Percentiles rank a stretch among this genome's conserved stretches.
These are phyloP conservation scores for Coniochaeta sp. DNA, from an alignment of 2,329 filamentous ascomycete genomes.

Conservation along the genomic window DNA sequence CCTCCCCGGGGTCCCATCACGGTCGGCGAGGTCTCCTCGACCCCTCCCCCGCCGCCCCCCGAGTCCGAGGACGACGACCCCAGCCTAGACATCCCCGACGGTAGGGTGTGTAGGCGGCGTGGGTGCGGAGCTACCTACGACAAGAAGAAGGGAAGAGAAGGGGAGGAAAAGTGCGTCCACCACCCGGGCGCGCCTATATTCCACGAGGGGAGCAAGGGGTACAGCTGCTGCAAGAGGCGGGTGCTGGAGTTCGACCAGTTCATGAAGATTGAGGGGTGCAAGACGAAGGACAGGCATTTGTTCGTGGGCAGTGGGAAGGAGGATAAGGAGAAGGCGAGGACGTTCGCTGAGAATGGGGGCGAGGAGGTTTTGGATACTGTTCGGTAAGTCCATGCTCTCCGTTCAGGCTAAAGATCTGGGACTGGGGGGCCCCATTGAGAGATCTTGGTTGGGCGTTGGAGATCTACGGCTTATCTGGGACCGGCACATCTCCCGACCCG, in stretches of 20 bases:
- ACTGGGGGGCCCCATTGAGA: neutral
- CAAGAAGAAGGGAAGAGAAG: constrained; percentile 51
- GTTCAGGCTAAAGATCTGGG: neutral
- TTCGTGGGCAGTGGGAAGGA: constrained; percentile 76
- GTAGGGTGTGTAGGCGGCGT: constrained; percentile 69
- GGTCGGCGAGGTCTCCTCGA: constrained; percentile 34
- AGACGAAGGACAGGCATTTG: constrained; percentile 72
- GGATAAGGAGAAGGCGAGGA: constrained; percentile 35
- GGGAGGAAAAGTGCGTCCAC: constrained; percentile 68
- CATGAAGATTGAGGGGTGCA: constrained; percentile 89
- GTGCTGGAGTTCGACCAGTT: constrained; percentile 98
- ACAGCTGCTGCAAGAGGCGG: constrained; percentile 90
- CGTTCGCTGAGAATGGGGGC: constrained; percentile 24
- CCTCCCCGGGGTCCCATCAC: constrained; percentile 31
- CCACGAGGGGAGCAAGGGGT: constrained; percentile 97
- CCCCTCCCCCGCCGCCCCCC: constrained; percentile 53
- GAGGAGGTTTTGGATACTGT: constrained; percentile 77
- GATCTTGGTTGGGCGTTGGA: neutral
- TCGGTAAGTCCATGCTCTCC: constrained; percentile 46
- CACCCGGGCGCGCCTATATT: constrained; percentile 91
- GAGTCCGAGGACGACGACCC: constrained; percentile 88
- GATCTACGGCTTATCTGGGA: neutral
- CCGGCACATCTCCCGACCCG: neutral
- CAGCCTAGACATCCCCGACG: constrained; percentile 62
- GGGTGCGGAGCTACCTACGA: constrained; percentile 65